Base-by-base conservation (phyloP, 805 yeast genomes). In the Candida golubevii region DNA sequence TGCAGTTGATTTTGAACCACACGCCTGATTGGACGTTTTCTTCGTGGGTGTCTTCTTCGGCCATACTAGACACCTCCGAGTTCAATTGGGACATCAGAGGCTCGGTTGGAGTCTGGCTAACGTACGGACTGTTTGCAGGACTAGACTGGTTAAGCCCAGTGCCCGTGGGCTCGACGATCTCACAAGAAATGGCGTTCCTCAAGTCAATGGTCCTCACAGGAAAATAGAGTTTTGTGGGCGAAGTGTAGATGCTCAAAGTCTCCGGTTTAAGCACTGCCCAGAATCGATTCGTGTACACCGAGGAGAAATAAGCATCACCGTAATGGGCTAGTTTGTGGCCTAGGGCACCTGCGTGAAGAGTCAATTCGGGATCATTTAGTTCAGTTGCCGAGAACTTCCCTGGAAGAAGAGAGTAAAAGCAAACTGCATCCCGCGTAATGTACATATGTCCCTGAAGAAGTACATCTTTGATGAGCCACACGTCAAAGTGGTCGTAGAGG, bases 381-480 rank as follows among this genome's bases (percentile, higher is more conserved):
- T 51, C 54, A 1, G 41, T 39, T 23, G 33, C 45, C 11, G 50
- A 38, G 26, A 47, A 37, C 47, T 43, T 53, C 4, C 53, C 53
- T 0, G 97, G 96, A 8, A 91, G 62, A 53, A 79, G 81, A 0
- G 97, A 93, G 65, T 84, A 84, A 58, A 87, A 91, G 36, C 88
- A 65, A 6, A 90, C 59, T 48, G 78, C 78, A 12, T 74, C 67
- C 35, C 70, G 63, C 1, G 97, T 89, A 26, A 91, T 62, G 54
- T 85, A 85, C 13, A 89, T 61, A 55, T 85, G 90, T 2, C 98
- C 98, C 62, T 88, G 97, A 26, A 89, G 66, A 26, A 91, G 67
- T 0, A 90, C 93, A 55, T 87, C 95, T 47, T 82, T 78, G 45
- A 88, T 69, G 32, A 90, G 67, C 96, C 96, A 90, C 28, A 89